Conservation (phyloP, 805 yeast species). For the Candida adriatica region DNA sequence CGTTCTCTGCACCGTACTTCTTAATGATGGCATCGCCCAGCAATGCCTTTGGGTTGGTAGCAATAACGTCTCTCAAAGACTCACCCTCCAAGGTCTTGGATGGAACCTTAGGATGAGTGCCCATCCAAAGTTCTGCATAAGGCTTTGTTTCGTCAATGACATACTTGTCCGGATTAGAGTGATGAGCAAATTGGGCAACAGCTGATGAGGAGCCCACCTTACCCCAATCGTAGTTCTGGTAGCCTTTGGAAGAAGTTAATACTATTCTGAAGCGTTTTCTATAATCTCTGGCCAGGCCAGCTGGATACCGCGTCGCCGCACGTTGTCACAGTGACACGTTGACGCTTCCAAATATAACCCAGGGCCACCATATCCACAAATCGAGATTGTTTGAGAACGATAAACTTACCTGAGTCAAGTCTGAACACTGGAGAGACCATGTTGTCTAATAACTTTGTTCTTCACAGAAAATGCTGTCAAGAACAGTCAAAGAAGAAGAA, state of each 20-base stretch:
- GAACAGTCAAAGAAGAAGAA: slow-evolving; percentile 11
- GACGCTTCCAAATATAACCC: no score
- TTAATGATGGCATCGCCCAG: slow-evolving; percentile 53
- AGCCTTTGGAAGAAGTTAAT: slow-evolving; percentile 45
- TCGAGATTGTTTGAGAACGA: background rate
- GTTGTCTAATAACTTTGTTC: background rate
- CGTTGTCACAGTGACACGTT: no score
- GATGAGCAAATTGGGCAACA: slow-evolving; percentile 81
- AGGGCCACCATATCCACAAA: no score
- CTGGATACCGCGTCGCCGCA: no score
- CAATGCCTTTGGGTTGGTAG: slow-evolving; percentile 46
- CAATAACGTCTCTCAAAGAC: slow-evolving; percentile 61
- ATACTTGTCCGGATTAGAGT: slow-evolving; percentile 51
- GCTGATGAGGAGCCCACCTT: slow-evolving; percentile 79
- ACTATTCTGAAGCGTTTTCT: no score
- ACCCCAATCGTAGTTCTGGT: slow-evolving; percentile 83
- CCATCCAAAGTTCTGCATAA: slow-evolving; percentile 99
- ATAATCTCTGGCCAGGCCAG: no score
- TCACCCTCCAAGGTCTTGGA: slow-evolving; percentile 50
- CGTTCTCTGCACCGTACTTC: slow-evolving; percentile 62
- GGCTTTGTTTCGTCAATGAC: slow-evolving; percentile 69
- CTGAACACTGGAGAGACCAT: slow-evolving; percentile 32
- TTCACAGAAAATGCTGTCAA: slow-evolving; percentile 2
- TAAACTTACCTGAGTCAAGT: slow-evolving; percentile 32
- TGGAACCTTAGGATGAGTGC: slow-evolving; percentile 92